Percentiles rank a stretch among this genome's conserved stretches.
Conservation (phyloP, 257 asterid species). For the Nicotiana otophora region DNA sequence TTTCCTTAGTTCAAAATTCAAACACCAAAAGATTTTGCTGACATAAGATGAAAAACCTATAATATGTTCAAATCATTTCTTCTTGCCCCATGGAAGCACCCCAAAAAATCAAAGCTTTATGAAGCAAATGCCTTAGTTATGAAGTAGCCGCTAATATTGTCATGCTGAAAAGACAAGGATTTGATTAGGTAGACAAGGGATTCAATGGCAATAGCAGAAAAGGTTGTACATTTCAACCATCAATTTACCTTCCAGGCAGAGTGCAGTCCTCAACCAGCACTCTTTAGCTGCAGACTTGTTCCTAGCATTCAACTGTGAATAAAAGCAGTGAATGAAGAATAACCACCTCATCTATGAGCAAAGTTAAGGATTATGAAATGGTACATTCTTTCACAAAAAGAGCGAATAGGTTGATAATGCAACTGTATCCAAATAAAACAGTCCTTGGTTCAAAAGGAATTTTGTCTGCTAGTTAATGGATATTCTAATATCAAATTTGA, state of each 20-base stretch:
- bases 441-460: neutral
- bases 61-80: neutral
- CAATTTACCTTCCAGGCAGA: constrained; percentile 80
- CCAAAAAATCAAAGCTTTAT: neutral
- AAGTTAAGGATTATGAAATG: neutral
- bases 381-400: neutral
- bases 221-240: constrained; percentile 7
- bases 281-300: constrained; percentile 96
- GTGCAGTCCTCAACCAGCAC: constrained; percentile 78
- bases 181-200: neutral
- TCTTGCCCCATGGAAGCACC: neutral
- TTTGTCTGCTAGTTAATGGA: too few relatives aligned
- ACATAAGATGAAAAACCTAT: neutral
- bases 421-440: too few relatives aligned
- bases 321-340: constrained; percentile 20
- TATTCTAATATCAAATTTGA: too few relatives aligned
- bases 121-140: constrained; percentile 1
- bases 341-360: constrained; percentile 8
- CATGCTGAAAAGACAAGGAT: neutral
- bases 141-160: neutral
- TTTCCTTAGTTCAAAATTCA: neutral
- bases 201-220: neutral
- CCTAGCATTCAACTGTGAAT: constrained; percentile 72
- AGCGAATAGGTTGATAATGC: neutral
- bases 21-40: neutral